These are phyloP conservation scores for Combretum micranthum DNA, from an alignment of 345 rosid species.

Conservation along the genomic window DNA sequence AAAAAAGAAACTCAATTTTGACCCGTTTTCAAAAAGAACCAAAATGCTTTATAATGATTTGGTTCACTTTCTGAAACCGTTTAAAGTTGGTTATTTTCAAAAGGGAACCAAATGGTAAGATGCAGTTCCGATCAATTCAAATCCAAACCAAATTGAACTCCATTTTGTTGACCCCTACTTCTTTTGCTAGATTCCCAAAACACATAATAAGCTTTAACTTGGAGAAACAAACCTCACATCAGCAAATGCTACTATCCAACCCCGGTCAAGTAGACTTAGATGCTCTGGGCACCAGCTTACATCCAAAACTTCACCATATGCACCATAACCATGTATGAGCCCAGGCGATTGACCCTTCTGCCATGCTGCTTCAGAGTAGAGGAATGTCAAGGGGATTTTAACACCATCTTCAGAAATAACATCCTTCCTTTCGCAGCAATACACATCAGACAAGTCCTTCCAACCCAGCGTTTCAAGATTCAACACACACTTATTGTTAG, in stretches of 20 bases:
- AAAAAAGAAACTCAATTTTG: too few species aligned
- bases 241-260: constrained; percentile 91
- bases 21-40: too few species aligned
- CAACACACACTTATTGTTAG: constrained; percentile 10
- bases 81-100: too few species aligned
- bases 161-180: too few species aligned
- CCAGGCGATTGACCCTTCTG: constrained; percentile 53
- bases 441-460: constrained; percentile 46
- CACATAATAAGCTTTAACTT: neutral
- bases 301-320: constrained; percentile 82
- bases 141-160: too few species aligned
- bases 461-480: constrained; percentile 26
- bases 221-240: constrained; percentile 71
- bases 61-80: too few species aligned
- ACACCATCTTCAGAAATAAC: constrained; percentile 73
- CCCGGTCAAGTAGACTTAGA: constrained; percentile 81
- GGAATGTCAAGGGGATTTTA: constrained; percentile 61
- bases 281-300: constrained; percentile 72
- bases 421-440: constrained; percentile 64
- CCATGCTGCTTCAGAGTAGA: constrained; percentile 67
- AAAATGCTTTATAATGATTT: too few species aligned
- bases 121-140: too few species aligned
- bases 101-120: too few species aligned
- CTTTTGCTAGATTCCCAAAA: too few species aligned
- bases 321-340: constrained; percentile 74